Evolutionary conservation across 768 basidiomycete genomes (phyloP).

Genomic region (Calocybe cyanea): DNA sequence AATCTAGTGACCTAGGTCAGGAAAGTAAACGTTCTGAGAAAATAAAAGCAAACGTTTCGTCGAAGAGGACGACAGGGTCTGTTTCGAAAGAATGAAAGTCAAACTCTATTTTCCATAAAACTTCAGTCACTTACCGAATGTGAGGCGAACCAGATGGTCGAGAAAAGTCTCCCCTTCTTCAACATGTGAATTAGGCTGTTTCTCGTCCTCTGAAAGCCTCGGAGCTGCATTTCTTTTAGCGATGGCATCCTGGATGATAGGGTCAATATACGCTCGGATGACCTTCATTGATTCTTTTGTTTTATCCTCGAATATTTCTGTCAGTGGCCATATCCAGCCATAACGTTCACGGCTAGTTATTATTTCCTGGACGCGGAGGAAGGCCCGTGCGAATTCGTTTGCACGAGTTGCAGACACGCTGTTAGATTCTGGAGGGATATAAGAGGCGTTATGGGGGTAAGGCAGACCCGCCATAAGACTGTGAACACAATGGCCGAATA

Average conservation of each 20-base stretch:
- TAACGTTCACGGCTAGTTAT: slow-evolving; percentile 39
- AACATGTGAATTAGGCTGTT: slow-evolving; percentile 21
- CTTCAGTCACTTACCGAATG: slow-evolving; percentile 33
- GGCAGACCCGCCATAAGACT: slow-evolving; percentile 48
- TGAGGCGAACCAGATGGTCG: slow-evolving; percentile 51
- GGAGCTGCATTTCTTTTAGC: slow-evolving; percentile 28
- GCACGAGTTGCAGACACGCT: slow-evolving; percentile 27
- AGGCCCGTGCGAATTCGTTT: slow-evolving; percentile 45
- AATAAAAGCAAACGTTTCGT: slow-evolving; percentile 33
- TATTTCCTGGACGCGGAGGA: slow-evolving; percentile 42
- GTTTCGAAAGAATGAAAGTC: not conserved
- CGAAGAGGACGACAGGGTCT: slow-evolving; percentile 46
- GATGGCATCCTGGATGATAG: slow-evolving; percentile 48
- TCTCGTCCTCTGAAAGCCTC: slow-evolving; percentile 19
- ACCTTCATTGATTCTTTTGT: slow-evolving; percentile 47
- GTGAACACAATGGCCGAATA: slow-evolving; percentile 58
- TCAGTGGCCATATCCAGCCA: slow-evolving; percentile 51
- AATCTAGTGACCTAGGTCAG: slow-evolving; percentile 21
- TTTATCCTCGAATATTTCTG: slow-evolving; percentile 45
- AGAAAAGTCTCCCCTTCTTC: slow-evolving; percentile 47
- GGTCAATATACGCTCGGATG: slow-evolving; percentile 50
- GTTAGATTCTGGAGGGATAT: slow-evolving; percentile 18
- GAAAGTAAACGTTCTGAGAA: not conserved
- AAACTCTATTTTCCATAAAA: not conserved
- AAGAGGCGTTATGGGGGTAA: slow-evolving; percentile 41